A percentile compares a stretch with the other conserved stretches of the same genome.
phyloP scores from a whole-genome alignment of 495 filamentous ascomycete genomes.

The Thermochaetoides thermophila region DNA sequence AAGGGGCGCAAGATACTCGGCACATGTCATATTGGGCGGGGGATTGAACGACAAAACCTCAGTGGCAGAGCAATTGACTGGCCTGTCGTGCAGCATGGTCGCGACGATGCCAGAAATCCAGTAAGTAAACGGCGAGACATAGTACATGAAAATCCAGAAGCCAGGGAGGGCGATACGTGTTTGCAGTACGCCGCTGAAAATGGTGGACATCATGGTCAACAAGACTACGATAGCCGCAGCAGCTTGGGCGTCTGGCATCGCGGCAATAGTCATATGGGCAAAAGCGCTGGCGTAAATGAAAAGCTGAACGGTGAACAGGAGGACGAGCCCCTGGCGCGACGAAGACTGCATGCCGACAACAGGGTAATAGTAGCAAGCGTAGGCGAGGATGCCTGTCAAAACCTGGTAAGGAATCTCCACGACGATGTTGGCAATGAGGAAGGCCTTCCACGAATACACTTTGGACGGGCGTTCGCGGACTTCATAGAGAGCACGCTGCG shows the following conservation, averaged over 20 bases:
- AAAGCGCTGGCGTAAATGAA: constrained; percentile 48
- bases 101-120: constrained; percentile 41
- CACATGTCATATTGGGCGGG: constrained; percentile 20
- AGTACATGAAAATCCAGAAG: constrained; percentile 68
- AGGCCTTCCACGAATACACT: constrained; percentile 58
- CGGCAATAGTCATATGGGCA: constrained; percentile 50
- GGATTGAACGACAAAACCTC: constrained; percentile 41
- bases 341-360: constrained; percentile 36
- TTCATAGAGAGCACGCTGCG: constrained; percentile 50
- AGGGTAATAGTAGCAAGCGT: constrained; percentile 49
- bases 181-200: constrained; percentile 36
- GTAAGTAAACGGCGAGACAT: constrained; percentile 51
- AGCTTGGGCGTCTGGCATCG: constrained; percentile 45
- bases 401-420: constrained; percentile 61
- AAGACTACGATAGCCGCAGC: constrained; percentile 48
- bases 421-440: constrained; percentile 53
- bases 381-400: constrained; percentile 43
- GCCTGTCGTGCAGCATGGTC: constrained; percentile 34
- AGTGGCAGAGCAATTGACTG: constrained; percentile 35
- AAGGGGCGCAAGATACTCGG: constrained; percentile 12
- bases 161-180: constrained; percentile 35
- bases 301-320: constrained; percentile 40
- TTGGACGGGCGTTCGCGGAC: constrained; percentile 54
- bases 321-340: constrained; percentile 43
- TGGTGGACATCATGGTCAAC: constrained; percentile 44